These are phyloP conservation scores for Quambalaria eucalypti DNA, from an alignment of 1,284 basidiomycete genomes.

Conservation along the genomic window DNA sequence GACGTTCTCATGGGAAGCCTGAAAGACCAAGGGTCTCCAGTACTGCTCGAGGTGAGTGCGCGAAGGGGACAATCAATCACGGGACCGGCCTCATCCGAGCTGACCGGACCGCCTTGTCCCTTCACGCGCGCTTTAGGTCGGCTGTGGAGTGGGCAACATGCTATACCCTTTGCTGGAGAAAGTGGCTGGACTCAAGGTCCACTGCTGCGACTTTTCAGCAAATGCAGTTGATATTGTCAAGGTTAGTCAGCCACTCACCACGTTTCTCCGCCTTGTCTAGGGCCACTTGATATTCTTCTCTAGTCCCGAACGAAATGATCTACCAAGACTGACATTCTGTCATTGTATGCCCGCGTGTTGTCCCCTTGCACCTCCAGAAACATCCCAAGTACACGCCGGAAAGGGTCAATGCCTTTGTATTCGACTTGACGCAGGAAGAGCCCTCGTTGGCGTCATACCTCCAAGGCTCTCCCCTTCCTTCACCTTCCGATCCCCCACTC, in stretches of 20 bases:
- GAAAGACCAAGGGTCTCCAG: constrained; percentile 5
- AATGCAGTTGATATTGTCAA: constrained; percentile 40
- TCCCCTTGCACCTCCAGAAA: constrained; percentile 1
- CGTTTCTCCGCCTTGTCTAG: no score
- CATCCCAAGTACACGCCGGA: constrained; percentile 28
- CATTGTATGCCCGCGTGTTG: neutral
- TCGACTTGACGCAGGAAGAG: constrained; percentile 30
- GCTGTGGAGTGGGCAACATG: constrained; percentile 46
- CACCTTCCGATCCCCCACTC: no score
- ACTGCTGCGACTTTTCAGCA: constrained; percentile 44
- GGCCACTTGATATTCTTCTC: neutral
- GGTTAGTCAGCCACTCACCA: constrained; percentile 1
- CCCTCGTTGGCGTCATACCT: neutral
- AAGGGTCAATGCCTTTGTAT: constrained; percentile 45
- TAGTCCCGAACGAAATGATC: neutral
- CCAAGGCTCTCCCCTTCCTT: no score
- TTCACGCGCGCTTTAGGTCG: no score
- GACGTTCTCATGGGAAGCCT: neutral
- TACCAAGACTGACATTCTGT: neutral
- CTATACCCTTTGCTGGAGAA: constrained; percentile 38
- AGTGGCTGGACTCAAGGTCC: constrained; percentile 20
- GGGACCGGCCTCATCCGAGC: no score
- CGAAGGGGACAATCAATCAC: no score
- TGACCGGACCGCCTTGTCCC: no score
- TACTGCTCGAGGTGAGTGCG: constrained; percentile 41